Evolutionary conservation across 2,329 filamentous ascomycete species (phyloP).

Genomic region (Endoconidiophora polonica): DNA sequence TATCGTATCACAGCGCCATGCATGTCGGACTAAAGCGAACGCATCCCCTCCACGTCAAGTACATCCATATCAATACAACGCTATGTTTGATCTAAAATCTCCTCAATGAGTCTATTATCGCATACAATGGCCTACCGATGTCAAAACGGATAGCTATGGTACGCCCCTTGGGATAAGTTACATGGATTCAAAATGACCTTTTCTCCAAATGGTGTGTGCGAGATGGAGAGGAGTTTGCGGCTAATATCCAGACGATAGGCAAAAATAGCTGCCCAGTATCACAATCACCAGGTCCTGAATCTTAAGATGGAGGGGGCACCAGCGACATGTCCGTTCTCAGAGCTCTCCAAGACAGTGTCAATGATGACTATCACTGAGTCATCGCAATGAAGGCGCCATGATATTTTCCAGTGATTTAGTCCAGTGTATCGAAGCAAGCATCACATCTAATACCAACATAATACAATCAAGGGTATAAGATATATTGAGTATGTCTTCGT

Average conservation of each 20-base stretch:
- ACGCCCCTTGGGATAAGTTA: slow-evolving; percentile 61
- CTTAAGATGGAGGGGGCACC: neutral
- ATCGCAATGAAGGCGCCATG: neutral
- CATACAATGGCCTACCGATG: slow-evolving; percentile 48
- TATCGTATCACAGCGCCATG: slow-evolving; percentile 41
- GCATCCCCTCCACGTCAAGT: slow-evolving; percentile 62
- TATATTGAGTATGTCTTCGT: too few relatives aligned
- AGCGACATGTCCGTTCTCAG: slow-evolving; percentile 2
- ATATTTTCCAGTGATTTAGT: too few relatives aligned
- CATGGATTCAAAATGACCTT: slow-evolving; percentile 79
- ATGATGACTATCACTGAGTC: slow-evolving; percentile 2
- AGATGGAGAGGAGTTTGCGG: slow-evolving; percentile 44
- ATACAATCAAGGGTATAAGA: too few relatives aligned
- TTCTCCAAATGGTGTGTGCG: slow-evolving; percentile 69
- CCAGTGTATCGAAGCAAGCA: too few relatives aligned
- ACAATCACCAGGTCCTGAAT: too few relatives aligned
- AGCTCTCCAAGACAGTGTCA: neutral
- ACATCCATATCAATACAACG: slow-evolving; percentile 58
- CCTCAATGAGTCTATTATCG: slow-evolving; percentile 59
- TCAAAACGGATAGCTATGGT: slow-evolving; percentile 55
- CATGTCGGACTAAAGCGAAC: slow-evolving; percentile 59
- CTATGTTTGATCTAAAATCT: slow-evolving; percentile 65
- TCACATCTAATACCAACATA: too few relatives aligned
- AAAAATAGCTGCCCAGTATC: too few relatives aligned
- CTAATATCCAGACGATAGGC: neutral